Conservation (phyloP, 192 early-diverging fungal species). For the Backusella luteola region DNA sequence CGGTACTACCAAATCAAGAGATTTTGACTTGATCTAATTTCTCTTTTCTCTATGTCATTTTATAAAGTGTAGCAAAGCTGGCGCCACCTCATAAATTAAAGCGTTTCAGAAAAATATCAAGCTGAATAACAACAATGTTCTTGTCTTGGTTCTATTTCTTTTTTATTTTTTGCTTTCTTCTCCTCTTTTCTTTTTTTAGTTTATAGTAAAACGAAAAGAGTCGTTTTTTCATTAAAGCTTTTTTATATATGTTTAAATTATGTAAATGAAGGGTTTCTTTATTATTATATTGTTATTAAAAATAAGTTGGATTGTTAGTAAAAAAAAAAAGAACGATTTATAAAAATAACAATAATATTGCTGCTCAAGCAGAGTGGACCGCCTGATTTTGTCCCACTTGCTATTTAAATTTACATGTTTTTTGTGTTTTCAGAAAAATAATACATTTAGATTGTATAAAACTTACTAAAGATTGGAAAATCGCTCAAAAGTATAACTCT, state of each 20-base stretch:
- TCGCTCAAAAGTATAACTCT: neutral
- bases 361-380: neutral
- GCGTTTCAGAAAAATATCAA: neutral
- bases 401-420: neutral
- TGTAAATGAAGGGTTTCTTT: neutral
- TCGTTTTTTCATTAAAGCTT: neutral
- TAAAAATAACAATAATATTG: slow-evolving; percentile 9
- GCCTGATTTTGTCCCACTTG: slow-evolving; percentile 3
- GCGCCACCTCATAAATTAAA: neutral
- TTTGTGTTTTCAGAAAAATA: neutral
- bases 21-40: neutral
- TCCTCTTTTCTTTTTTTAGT: neutral
- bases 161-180: neutral
- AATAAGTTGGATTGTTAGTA: neutral
- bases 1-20: neutral
- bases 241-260: neutral
- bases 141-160: neutral
- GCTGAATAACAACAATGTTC: too few species aligned
- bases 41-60: neutral
- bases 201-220: neutral
- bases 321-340: slow-evolving; percentile 6
- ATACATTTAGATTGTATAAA: neutral
- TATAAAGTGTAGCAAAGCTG: neutral
- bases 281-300: neutral
- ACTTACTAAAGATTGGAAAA: neutral